These are phyloP conservation scores for Helotiales sp. DNA, from an alignment of 2,329 filamentous ascomycete species.

Conservation along the genomic window DNA sequence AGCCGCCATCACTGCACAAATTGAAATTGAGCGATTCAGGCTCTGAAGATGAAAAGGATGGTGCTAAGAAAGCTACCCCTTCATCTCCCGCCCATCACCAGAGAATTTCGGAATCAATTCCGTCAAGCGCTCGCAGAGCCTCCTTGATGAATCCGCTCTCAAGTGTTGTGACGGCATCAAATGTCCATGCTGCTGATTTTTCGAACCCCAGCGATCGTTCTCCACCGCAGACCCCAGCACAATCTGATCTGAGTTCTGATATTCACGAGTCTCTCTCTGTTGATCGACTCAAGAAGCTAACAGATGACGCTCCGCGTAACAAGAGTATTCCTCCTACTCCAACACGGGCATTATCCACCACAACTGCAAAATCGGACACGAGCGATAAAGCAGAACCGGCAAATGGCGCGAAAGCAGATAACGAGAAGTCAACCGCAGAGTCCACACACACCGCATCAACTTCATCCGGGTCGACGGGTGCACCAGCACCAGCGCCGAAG, in stretches of 20 bases:
- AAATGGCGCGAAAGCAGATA: conserved; percentile 47
- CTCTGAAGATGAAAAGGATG: conserved; percentile 40
- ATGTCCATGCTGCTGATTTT: conserved; percentile 66
- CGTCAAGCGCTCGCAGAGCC: conserved; percentile 43
- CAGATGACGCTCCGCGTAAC: conserved; percentile 65
- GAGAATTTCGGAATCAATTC: conserved; percentile 45
- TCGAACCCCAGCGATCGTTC: conserved; percentile 63
- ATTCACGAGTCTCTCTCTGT: conserved; percentile 59
- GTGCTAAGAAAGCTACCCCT: conserved; percentile 36
- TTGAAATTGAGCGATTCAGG: conserved; percentile 43
- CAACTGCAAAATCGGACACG: conserved; percentile 50
- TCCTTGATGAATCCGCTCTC: conserved; percentile 60
- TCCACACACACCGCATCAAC: conserved; percentile 27
- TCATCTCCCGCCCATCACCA: conserved; percentile 38
- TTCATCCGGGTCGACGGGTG: conserved; percentile 42
- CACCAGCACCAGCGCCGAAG: conserved; percentile 70
- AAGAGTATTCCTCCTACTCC: conserved; percentile 95
- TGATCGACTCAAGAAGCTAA: conserved; percentile 83
- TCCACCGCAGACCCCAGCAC: conserved; percentile 53
- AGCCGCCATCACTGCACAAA: conserved; percentile 45
- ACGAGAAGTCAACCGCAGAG: conserved; percentile 36
- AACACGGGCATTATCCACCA: conserved; percentile 72
- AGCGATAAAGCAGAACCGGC: conserved; percentile 34
- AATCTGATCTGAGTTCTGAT: conserved; percentile 46
- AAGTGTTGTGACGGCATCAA: conserved; percentile 61